phyloP scores from a whole-genome alignment of 768 basidiomycete species.

The Strobilomyces confusus region DNA sequence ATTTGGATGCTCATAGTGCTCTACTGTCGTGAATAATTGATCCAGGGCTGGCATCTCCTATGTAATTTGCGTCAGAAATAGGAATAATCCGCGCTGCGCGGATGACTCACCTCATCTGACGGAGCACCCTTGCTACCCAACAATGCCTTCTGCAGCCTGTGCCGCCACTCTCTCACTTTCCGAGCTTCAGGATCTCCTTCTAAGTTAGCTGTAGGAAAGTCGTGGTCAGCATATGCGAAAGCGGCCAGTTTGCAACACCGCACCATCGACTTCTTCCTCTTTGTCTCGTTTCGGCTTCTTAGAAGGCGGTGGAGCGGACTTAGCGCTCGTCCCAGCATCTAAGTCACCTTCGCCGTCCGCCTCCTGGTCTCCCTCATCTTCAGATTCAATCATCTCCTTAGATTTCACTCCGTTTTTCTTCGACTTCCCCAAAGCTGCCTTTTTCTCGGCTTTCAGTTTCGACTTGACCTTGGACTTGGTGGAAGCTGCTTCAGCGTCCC shows the following conservation, averaged over 20 bases:
- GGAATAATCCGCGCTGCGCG: not conserved
- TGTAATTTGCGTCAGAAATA: conserved; percentile 6
- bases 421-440: conserved; percentile 27
- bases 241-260: conserved; percentile 21
- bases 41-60: conserved; percentile 80
- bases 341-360: conserved; percentile 46
- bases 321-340: conserved; percentile 48
- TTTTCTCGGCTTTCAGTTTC: conserved; percentile 45
- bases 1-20: conserved; percentile 71
- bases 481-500: conserved; percentile 49
- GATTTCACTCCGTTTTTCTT: conserved; percentile 61
- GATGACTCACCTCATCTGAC: conserved; percentile 54
- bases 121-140: conserved; percentile 61
- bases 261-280: conserved; percentile 60
- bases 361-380: conserved; percentile 51
- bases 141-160: conserved; percentile 86
- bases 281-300: conserved; percentile 63
- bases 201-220: conserved; percentile 35
- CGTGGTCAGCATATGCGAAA: conserved; percentile 5
- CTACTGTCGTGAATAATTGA: conserved; percentile 69
- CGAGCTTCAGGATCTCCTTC: conserved; percentile 57
- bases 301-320: conserved; percentile 54
- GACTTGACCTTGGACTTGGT: conserved; percentile 39
- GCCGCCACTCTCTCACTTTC: conserved; percentile 88
- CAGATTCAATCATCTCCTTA: conserved; percentile 62